Base-by-base conservation (phyloP, 331 rosid species). In the Telfairia occidentalis region DNA sequence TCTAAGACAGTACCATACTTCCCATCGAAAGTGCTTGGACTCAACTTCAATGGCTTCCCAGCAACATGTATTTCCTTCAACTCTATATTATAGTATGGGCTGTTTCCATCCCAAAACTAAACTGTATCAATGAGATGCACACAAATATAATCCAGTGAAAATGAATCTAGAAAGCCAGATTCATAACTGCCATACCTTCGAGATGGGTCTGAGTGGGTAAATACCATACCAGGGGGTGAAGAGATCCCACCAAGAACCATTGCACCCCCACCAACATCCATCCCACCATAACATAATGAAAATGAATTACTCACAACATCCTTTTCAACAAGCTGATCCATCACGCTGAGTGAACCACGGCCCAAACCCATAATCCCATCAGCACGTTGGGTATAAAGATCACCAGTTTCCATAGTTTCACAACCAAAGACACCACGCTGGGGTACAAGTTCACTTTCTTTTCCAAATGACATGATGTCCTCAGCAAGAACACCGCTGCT, bases 311-410 rank as follows among this genome's bases (percentile, higher is more conserved):
- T 80, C 58, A 85, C 77, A 58, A 80, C 85, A 52, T 78, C 79
- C 81, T 82, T 85, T 9, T 78, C 83, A 59, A 78, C 89, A 74
- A 85, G 86, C 42, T 85, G 89, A 48, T 85, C 89, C 89, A 85
- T 82, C 80, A 85, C 85, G n/a, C 89, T 85, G 65, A 85, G 86
- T 32, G 28, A 72, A 35, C 89, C 89, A 5, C 89, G 83, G 18
- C 89, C 89, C 81, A 85, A 78, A 28, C 89, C 89, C 64, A 85
- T 83, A 75, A 85, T 85, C 30, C 89, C 89, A 71, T 85, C 89
- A n/a, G 89, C 89, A 32, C 86, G 84, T 73, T 85, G 89, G 73
- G 83, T 80, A 71, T 82, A 85, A 43, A 85, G 82, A 76, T 85
- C 89, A 19, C 89, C 89, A 6, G 85, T 85, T 80, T 85, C 89